Conservation (phyloP, 2,329 filamentous ascomycete genomes). For the Talaromyces sp. region DNA sequence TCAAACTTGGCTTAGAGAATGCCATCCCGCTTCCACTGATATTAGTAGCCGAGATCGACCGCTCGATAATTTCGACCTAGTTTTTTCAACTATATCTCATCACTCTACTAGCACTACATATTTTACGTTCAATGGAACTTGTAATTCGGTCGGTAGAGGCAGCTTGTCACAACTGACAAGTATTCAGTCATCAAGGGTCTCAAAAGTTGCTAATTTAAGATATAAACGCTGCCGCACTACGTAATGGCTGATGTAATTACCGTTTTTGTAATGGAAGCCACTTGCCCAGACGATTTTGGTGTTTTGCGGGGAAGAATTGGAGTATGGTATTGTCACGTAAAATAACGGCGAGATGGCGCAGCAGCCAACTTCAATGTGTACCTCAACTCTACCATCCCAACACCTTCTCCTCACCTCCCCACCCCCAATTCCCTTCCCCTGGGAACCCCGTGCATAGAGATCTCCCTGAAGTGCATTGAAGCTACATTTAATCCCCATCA, state of each 20-base stretch:
- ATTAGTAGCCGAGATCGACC: too few species aligned
- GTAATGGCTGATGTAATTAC: conserved; percentile 14
- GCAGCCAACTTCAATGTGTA: conserved; percentile 10
- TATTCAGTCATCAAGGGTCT: too few species aligned
- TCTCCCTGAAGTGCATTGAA: background rate
- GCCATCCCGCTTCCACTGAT: too few species aligned
- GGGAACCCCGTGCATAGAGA: conserved; percentile 14
- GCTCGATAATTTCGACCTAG: too few species aligned
- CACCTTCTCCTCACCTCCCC: conserved; percentile 22
- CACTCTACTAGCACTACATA: background rate
- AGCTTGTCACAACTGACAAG: too few species aligned
- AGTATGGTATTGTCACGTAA: conserved; percentile 32
- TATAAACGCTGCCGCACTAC: background rate
- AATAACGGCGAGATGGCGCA: conserved; percentile 23
- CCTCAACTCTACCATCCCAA: conserved; percentile 23
- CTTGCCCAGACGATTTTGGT: conserved; percentile 1
- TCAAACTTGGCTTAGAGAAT: too few species aligned
- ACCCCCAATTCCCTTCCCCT: conserved; percentile 20
- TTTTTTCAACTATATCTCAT: too few species aligned
- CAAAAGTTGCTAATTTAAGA: too few species aligned
- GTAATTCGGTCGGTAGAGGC: background rate
- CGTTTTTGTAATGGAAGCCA: conserved; percentile 17
- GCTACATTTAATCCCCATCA: conserved; percentile 18
- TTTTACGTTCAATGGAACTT: background rate
- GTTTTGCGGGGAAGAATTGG: conserved; percentile 18